Conservation (phyloP, 2,329 filamentous ascomycete species). For the Diaporthe eres region DNA sequence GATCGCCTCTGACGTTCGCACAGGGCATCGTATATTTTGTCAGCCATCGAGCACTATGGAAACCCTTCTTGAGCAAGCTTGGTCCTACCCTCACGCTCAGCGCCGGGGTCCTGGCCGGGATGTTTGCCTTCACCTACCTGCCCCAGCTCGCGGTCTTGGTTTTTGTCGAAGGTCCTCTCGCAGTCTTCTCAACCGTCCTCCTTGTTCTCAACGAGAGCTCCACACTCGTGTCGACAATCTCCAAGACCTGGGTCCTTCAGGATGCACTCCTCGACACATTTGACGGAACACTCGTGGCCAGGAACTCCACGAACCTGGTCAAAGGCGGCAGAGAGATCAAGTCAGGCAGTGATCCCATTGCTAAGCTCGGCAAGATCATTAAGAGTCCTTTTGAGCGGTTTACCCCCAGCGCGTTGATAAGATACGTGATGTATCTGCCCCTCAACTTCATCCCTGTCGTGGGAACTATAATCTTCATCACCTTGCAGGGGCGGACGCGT, state of each 20-base stretch:
- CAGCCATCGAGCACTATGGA: slow-evolving; percentile 69
- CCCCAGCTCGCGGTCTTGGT: slow-evolving; percentile 88
- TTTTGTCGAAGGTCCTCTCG: slow-evolving; percentile 87
- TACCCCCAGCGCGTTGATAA: slow-evolving; percentile 74
- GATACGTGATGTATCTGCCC: slow-evolving; percentile 88
- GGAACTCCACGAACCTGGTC: slow-evolving; percentile 72
- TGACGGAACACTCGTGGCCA: slow-evolving; percentile 76
- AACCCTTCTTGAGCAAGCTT: slow-evolving; percentile 69
- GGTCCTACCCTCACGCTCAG: slow-evolving; percentile 78
- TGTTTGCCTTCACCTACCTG: slow-evolving; percentile 90
- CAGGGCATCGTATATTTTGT: slow-evolving; percentile 73
- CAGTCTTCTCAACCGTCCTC: slow-evolving; percentile 79
- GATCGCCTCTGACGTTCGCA: slow-evolving; percentile 20
- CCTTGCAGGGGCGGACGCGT: slow-evolving; percentile 75
- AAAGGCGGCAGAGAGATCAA: slow-evolving; percentile 82
- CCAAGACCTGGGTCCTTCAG: slow-evolving; percentile 81
- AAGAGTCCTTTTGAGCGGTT: slow-evolving; percentile 71
- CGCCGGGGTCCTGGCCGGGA: slow-evolving; percentile 77
- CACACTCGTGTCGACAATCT: slow-evolving; percentile 68
- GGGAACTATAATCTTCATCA: slow-evolving; percentile 84
- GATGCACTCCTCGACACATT: slow-evolving; percentile 91
- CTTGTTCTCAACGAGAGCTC: slow-evolving; percentile 76
- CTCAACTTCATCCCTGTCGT: slow-evolving; percentile 94
- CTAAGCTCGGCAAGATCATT: slow-evolving; percentile 69
- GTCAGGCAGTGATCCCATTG: slow-evolving; percentile 69